phyloP scores from a whole-genome alignment of 192 early-diverging fungal genomes.

The Backusella morwellensis region DNA sequence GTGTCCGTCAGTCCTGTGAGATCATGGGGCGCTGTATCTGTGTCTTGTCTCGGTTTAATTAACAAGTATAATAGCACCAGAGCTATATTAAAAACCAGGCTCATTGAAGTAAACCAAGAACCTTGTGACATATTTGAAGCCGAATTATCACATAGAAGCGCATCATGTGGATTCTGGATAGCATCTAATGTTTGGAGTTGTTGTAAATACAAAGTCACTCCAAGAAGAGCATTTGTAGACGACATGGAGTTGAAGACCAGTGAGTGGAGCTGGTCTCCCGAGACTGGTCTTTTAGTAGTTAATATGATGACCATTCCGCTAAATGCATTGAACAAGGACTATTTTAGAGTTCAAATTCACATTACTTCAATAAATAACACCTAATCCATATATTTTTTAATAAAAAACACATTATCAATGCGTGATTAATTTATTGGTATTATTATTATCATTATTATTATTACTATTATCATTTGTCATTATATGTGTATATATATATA shows the following conservation, averaged over 20 bases:
- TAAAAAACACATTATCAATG: neutral
- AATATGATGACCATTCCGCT: neutral
- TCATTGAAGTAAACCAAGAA: neutral
- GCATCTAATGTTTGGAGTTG: neutral
- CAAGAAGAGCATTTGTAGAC: neutral
- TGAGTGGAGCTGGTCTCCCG: neutral
- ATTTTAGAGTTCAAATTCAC: neutral
- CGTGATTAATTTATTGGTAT: neutral
- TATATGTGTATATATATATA: neutral
- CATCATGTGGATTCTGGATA: neutral
- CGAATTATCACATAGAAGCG: neutral
- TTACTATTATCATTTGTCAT: neutral
- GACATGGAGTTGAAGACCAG: neutral
- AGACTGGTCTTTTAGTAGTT: neutral
- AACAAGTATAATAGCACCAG: constrained; percentile 34
- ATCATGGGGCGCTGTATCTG: neutral
- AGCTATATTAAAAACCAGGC: constrained; percentile 4
- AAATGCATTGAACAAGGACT: neutral
- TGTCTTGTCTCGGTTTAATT: constrained; percentile 29
- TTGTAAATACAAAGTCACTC: neutral
- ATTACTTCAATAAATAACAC: neutral
- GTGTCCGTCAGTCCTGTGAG: neutral
- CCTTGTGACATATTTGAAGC: neutral
- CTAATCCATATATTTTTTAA: neutral
- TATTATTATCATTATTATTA: neutral